Percentiles rank a stretch among this genome's conserved stretches.
Evolutionary conservation across 176 grass and related monocot species (phyloP).

Genomic region (Canna indica): DNA sequence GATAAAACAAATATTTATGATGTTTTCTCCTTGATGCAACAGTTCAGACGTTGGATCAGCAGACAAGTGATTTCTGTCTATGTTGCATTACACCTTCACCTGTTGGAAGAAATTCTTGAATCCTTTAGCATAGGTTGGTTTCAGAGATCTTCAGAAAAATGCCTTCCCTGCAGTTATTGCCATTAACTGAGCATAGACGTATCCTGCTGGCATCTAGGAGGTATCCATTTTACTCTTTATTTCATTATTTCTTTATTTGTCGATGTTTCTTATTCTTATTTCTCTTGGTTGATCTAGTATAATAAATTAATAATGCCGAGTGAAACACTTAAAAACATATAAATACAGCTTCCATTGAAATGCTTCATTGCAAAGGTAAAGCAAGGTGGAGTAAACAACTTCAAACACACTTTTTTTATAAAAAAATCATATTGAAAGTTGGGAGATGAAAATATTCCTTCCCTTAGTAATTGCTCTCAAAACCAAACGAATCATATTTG

Average conservation of each 20-base stretch:
- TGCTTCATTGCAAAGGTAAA: not conserved
- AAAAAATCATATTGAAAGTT: too few species aligned
- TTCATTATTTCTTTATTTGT: not conserved
- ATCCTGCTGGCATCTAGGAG: slow-evolving; percentile 61
- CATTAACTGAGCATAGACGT: slow-evolving; percentile 60
- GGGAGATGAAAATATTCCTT: not conserved
- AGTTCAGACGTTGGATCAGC: too few species aligned
- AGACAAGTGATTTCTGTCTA: too few species aligned
- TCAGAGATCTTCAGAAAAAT: slow-evolving; percentile 27
- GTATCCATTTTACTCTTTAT: slow-evolving; percentile 3
- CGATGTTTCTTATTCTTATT: not conserved
- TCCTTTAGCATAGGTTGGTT: not conserved
- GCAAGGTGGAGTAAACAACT: too few species aligned
- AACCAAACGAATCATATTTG: not conserved
- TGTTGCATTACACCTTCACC: too few species aligned
- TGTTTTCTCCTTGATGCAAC: too few species aligned
- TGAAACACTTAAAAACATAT: not conserved
- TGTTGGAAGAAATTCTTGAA: too few species aligned
- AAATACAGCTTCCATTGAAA: not conserved
- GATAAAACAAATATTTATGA: too few species aligned
- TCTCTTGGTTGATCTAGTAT: not conserved
- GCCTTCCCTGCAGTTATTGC: slow-evolving; percentile 82
- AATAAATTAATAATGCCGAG: not conserved
- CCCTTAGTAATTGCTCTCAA: not conserved
- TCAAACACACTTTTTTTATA: too few species aligned